Base-by-base conservation (phyloP, 1,284 basidiomycete species). In the Sporisorium graminicola region DNA sequence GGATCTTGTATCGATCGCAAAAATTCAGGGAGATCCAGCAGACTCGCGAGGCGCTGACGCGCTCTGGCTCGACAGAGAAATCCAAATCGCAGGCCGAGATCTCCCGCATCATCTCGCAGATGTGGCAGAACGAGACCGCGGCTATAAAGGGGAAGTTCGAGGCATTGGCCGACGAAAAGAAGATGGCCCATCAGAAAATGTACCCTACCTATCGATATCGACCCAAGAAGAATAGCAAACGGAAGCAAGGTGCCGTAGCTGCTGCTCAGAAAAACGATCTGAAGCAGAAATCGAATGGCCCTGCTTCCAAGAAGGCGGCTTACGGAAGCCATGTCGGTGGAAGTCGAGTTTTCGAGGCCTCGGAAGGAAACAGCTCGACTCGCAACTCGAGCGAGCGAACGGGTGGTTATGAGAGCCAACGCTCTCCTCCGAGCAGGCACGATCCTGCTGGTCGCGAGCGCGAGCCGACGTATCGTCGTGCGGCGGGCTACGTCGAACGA, bases 1-100 rank as follows among this genome's bases (percentile, higher is more conserved):
- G 93, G 93, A 95, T 97, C 70, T 80, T 96, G n/a, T 97, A 94
- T 85, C 90, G 94, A 46, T 91, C 91, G 2, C 89, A 91, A 76
- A 91, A 89, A 82, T 88, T 90, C 60, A 82, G 81, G 46, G 86
- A 87, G 29, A 80, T 88, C 37, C 76, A 77, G 29, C 82, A 37
- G 86, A 87, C n/a, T 86, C 86, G 26, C 80, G 86, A 61, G 84
- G 86, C 14, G 86, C 70, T 64, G 20, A 65, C 84, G 20, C 83
- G 82, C 33, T 57, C 66, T 20, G 83, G 85, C 27, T 85, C 85
- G 56, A 79, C 73, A 0, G 86, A 86, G 7, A 79, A 85, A 57
- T 85, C 89, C 47, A 84, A 88, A n/a, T 88, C 90, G 0, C 93
- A 94, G 84, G 89, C 91, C 0, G 89, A 90, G 29, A 89, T 94